Conservation (phyloP, 2,329 filamentous ascomycete species). For the Ambrosiella beaveri region DNA sequence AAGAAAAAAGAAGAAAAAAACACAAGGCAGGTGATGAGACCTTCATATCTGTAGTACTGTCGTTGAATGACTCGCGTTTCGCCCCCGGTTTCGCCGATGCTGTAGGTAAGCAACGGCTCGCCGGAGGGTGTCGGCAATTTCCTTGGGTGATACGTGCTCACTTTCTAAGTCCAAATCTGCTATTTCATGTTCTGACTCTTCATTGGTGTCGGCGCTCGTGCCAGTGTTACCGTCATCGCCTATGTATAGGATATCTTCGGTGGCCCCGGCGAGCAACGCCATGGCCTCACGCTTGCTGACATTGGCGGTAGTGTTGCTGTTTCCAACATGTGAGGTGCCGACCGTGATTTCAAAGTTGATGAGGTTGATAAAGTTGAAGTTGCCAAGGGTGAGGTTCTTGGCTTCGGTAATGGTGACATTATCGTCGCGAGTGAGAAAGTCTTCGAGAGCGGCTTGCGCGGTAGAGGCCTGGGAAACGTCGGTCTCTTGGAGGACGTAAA, state of each 20-base stretch:
- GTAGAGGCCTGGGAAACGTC: conserved; percentile 31
- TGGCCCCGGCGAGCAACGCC: background rate
- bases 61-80: background rate
- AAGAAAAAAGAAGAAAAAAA: conserved; percentile 8
- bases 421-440: conserved; percentile 31
- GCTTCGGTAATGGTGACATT: conserved; percentile 22
- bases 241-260: background rate
- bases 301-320: conserved; percentile 2
- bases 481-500: conserved; percentile 43
- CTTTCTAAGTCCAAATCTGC: background rate
- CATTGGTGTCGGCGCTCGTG: background rate
- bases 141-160: background rate
- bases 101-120: background rate
- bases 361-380: conserved; percentile 32
- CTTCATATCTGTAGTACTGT: background rate
- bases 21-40: background rate
- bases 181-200: background rate
- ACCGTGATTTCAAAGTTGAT: conserved; percentile 22
- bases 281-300: background rate
- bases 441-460: conserved; percentile 37
- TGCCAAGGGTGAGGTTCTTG: conserved; percentile 25
- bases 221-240: background rate
- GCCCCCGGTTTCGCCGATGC: background rate
- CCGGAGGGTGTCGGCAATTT: background rate
- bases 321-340: conserved; percentile 3